Conservation (phyloP, 805 yeast genomes). For the Komagataella pastoris region DNA sequence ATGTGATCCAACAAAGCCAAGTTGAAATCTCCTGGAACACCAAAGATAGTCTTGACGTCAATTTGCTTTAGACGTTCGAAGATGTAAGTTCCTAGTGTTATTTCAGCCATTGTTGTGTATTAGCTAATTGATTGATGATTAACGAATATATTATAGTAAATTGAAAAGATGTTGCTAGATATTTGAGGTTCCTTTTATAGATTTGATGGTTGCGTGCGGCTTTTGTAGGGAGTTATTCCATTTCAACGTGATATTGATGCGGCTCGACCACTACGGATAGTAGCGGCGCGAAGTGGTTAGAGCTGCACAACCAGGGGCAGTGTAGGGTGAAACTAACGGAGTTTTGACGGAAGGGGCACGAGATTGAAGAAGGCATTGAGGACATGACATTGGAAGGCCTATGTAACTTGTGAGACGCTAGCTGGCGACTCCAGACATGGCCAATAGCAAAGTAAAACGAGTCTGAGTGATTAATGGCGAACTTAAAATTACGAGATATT, state of each 20-base stretch:
- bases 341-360: background rate
- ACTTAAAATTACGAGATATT: background rate
- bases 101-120: slow-evolving; percentile 11
- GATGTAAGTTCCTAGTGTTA: slow-evolving; percentile 63
- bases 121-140: background rate
- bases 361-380: background rate
- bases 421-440: background rate
- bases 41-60: slow-evolving; percentile 58
- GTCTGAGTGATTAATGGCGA: background rate
- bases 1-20: slow-evolving; percentile 57
- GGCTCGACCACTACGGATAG: background rate
- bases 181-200: background rate
- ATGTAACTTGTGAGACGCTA: too few relatives aligned
- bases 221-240: background rate
- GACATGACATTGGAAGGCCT: background rate
- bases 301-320: background rate
- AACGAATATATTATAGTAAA: too few relatives aligned
- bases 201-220: background rate
- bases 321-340: background rate
- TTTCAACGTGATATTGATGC: background rate
- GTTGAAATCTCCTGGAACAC: slow-evolving; percentile 78
- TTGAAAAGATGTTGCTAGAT: background rate
- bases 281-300: background rate
- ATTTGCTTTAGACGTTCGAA: slow-evolving; percentile 71
- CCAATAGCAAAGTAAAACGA: background rate